Conservation (phyloP, 805 yeast species). For the Cyberlindnera euphorbiiphila region DNA sequence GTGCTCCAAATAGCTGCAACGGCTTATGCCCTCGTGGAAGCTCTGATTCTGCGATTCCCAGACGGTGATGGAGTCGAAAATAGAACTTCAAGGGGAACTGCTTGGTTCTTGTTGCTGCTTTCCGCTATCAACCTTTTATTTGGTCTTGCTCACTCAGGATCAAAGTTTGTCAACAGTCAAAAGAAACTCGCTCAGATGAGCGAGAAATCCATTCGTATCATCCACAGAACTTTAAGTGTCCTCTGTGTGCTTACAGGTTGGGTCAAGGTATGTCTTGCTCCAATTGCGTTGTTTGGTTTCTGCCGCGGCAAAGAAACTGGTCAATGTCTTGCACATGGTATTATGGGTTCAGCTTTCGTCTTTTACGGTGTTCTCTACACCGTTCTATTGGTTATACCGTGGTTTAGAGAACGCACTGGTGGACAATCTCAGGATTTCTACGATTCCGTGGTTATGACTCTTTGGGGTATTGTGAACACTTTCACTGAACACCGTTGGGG, state of each 20-base stretch:
- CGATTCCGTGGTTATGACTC: conserved; percentile 75
- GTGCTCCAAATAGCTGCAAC: conserved; percentile 44
- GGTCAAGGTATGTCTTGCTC: conserved; percentile 77
- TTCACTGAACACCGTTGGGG: conserved; percentile 98
- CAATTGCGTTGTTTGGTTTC: conserved; percentile 81
- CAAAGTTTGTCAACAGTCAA: conserved; percentile 33
- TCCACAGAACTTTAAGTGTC: conserved; percentile 46
- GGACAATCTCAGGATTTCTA: conserved; percentile 76
- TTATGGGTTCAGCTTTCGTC: conserved; percentile 90
- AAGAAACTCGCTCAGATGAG: conserved; percentile 36
- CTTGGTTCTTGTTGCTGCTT: conserved; percentile 54
- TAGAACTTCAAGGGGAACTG: conserved; percentile 61
- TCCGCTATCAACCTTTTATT: conserved; percentile 45
- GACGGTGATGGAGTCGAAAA: conserved; percentile 66
- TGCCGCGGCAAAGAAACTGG: conserved; percentile 84
- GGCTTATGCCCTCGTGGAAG: conserved; percentile 53
- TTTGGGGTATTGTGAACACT: conserved; percentile 92
- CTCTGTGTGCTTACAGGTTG: conserved; percentile 58
- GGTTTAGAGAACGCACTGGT: conserved; percentile 55
- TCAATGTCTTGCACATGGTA: conserved; percentile 95
- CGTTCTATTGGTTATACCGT: conserved; percentile 65
- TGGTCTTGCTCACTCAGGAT: conserved; percentile 55
- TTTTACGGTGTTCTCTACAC: conserved; percentile 71
- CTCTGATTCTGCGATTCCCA: conserved; percentile 54
- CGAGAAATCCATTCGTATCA: conserved; percentile 30